Evolutionary conservation across 1,284 basidiomycete genomes (phyloP), one percentile per base, ranked within the genome.

Genomic region (Leccinum angustisporum): DNA sequence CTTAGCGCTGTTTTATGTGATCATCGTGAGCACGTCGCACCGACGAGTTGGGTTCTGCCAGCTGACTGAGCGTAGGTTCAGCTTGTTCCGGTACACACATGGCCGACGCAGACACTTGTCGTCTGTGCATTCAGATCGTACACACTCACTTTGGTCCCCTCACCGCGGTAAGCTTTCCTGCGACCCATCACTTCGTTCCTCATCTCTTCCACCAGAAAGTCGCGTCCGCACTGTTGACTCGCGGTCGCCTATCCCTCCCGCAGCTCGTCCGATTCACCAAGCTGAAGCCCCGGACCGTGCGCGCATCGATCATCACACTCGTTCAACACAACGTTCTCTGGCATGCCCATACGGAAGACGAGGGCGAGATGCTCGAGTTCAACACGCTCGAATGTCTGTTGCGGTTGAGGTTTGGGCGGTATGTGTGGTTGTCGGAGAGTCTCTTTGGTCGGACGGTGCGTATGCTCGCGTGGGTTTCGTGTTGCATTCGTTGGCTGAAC

Each of bases 281-380:
- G 25, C 61, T 79, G 48, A 87, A 86, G 69, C 82, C 87, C 8
- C 83, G 88, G 16, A 86, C 84, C 1, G 83, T 91, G 31, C 86
- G 91, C 58, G 88, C 90, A 21, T 82, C 88, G 31, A 80, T 98
- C 55, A 78, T 98, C 60, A 85, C 91, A 56, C 85, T 99, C 58
- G 84, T 96, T 27, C 96, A 98, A 76, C 96, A 99, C 75, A 95
- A 96, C 74, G 78, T 98, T 58, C 82, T 96, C 46, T 94, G 92
- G 85, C 90, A 95, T 71, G 87, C 91, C 3, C 83, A 84, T 54
- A 84, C 83, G 5, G 85, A 87, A 38, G 86, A 87, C n/a, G 91
- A 88, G 54, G 84, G 83, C 7, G 92, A 94, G 68, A 83, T 91
- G 59, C 82, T 94, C 50, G 91, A 94, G 70, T 78, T 94, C 63